Conservation (phyloP, 495 filamentous ascomycete genomes). For the Podospora bellae-mahoneyi region DNA sequence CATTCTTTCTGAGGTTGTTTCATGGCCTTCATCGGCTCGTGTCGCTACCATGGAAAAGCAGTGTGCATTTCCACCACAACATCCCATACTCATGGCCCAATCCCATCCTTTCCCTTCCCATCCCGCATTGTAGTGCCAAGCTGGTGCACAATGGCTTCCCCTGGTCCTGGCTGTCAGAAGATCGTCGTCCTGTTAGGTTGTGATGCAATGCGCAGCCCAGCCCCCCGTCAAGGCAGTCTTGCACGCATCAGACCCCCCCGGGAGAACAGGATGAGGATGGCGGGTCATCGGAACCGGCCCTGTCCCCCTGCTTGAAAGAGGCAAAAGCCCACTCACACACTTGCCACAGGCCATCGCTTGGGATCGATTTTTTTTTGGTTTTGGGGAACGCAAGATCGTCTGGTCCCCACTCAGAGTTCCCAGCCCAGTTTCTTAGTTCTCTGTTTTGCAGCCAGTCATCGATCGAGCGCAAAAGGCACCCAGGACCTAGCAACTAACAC, state of each 20-base stretch:
- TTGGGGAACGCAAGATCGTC: constrained; percentile 16
- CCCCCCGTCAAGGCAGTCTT: constrained; percentile 10
- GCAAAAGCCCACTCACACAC: constrained; percentile 28
- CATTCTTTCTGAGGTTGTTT: neutral
- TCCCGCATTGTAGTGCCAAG: constrained; percentile 6
- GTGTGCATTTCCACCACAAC: neutral
- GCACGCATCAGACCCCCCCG: constrained; percentile 4
- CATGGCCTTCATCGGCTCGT: neutral
- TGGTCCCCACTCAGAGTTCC: constrained; percentile 22
- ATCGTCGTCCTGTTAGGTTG: neutral
- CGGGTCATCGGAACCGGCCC: constrained; percentile 11
- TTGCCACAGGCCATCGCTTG: constrained; percentile 22
- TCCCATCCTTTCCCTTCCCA: neutral
- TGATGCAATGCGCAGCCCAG: constrained; percentile 21
- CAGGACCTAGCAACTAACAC: constrained; percentile 20
- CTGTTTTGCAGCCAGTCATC: constrained; percentile 30
- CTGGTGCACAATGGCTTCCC: neutral
- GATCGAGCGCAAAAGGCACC: constrained; percentile 30
- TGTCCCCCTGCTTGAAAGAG: constrained; percentile 5
- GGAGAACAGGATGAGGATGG: constrained; percentile 9
- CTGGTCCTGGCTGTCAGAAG: neutral
- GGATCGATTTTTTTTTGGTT: constrained; percentile 7
- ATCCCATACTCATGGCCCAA: neutral
- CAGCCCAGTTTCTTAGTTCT: constrained; percentile 20
- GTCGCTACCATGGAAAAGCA: neutral